Evolutionary conservation across 2,329 filamentous ascomycete species (phyloP).

Genomic region (Dactylellina drechsleri): DNA sequence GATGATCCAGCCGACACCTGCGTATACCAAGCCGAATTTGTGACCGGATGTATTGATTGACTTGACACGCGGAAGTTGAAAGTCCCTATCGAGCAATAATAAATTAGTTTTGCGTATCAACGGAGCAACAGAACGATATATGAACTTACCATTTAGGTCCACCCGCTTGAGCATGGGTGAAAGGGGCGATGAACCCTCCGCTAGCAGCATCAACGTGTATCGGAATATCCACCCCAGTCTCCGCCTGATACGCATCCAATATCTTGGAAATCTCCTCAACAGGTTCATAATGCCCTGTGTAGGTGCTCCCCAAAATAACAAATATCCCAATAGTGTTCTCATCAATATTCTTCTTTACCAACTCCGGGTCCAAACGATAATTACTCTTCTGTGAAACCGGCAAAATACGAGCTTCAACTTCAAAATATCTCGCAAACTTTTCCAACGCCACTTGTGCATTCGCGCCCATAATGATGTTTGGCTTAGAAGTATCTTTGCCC

Average conservation of each 20-base stretch:
- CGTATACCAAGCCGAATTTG: constrained; percentile 73
- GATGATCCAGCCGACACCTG: constrained; percentile 76
- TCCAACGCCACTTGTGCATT: constrained; percentile 78
- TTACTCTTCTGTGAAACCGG: constrained; percentile 71
- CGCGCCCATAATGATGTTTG: constrained; percentile 79
- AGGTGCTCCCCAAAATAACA: constrained; percentile 76
- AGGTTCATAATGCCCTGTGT: constrained; percentile 77
- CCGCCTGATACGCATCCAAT: constrained; percentile 71
- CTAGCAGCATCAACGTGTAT: constrained; percentile 74
- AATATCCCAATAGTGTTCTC: constrained; percentile 82
- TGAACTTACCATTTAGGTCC: constrained; percentile 66
- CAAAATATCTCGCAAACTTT: constrained; percentile 79
- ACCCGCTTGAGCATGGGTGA: constrained; percentile 64
- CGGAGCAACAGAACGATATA: constrained; percentile 14
- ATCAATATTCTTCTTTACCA: constrained; percentile 74
- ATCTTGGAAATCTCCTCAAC: constrained; percentile 75
- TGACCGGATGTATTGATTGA: constrained; percentile 74
- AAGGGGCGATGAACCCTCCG: constrained; percentile 72
- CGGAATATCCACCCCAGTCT: constrained; percentile 73
- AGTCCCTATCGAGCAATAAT: constrained; percentile 64
- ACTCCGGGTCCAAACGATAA: constrained; percentile 71
- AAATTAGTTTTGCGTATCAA: constrained; percentile 37
- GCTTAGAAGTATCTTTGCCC: constrained; percentile 72
- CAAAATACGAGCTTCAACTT: constrained; percentile 74
- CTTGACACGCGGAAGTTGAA: constrained; percentile 70